Conservation (phyloP, 2,329 filamentous ascomycete species). For the Periconia digitata region DNA sequence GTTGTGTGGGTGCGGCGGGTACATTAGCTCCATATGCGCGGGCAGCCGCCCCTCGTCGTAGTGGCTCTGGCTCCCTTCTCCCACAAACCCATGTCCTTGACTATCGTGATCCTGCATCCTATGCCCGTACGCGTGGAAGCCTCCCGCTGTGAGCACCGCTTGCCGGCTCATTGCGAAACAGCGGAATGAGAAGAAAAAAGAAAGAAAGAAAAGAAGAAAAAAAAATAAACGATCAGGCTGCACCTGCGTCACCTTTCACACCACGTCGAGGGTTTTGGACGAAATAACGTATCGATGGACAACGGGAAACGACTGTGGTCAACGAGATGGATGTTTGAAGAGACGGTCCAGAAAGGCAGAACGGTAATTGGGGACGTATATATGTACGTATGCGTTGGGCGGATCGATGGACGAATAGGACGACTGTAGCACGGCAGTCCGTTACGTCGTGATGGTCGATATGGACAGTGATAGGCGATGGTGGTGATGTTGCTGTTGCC, state of each 20-base stretch:
- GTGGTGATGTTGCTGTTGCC: not conserved
- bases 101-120: not conserved
- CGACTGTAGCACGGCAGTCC: not conserved
- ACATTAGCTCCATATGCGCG: conserved; percentile 29
- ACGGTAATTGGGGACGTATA: not conserved
- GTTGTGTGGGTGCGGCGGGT: conserved; percentile 35
- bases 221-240: not conserved
- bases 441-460: not conserved
- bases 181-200: conserved; percentile 28
- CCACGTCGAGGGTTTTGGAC: no score
- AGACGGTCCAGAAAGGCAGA: no score
- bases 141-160: conserved; percentile 25
- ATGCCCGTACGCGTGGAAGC: conserved; percentile 22
- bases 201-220: not conserved
- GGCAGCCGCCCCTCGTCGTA: not conserved
- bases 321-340: no score
- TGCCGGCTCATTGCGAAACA: conserved; percentile 31
- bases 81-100: not conserved
- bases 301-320: no score
- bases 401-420: not conserved
- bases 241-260: not conserved
- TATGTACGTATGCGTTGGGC: not conserved
- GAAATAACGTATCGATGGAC: no score
- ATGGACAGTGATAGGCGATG: not conserved
- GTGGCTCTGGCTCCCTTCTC: conserved; percentile 17